Percentiles rank a stretch among this genome's conserved stretches.
Evolutionary conservation across 1,139 yeast species (phyloP).

Genomic region (Hanseniaspora uvarum): DNA sequence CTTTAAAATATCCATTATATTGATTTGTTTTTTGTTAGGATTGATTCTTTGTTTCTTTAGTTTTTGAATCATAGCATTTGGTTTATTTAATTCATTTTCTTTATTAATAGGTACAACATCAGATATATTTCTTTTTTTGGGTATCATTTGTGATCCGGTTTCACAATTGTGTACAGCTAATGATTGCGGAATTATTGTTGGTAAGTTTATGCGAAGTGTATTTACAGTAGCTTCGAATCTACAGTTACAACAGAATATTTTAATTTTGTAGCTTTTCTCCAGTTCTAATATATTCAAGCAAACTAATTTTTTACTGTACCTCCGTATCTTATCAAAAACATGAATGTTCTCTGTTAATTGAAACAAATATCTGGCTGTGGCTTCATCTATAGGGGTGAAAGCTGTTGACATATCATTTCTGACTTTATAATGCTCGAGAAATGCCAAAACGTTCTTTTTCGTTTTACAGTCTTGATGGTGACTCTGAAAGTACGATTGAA

Average conservation of each 20-base stretch:
- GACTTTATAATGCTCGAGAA: background rate
- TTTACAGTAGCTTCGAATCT: background rate
- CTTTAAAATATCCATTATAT: constrained; percentile 5
- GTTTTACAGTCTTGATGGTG: constrained; percentile 1
- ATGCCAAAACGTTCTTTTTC: background rate
- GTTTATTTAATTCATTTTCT: background rate
- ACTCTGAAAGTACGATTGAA: background rate
- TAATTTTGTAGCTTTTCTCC: background rate
- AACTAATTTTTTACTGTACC: background rate
- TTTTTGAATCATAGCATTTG: background rate
- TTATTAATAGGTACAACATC: background rate
- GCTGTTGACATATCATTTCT: background rate
- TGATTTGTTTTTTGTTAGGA: background rate
- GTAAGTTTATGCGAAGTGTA: background rate
- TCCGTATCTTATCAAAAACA: background rate
- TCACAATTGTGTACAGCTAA: constrained; percentile 1
- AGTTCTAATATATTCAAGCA: constrained; percentile 5
- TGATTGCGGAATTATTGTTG: background rate
- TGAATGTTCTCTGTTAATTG: background rate
- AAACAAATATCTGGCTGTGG: background rate
- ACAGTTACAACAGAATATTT: constrained; percentile 7
- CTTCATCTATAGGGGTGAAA: background rate
- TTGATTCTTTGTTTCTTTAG: background rate
- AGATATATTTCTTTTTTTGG: constrained; percentile 3
- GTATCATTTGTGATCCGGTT: constrained; percentile 2